Evolutionary conservation across 768 basidiomycete species (phyloP), one percentile per base, ranked within the genome.

Genomic region (Zangia roseola): DNA sequence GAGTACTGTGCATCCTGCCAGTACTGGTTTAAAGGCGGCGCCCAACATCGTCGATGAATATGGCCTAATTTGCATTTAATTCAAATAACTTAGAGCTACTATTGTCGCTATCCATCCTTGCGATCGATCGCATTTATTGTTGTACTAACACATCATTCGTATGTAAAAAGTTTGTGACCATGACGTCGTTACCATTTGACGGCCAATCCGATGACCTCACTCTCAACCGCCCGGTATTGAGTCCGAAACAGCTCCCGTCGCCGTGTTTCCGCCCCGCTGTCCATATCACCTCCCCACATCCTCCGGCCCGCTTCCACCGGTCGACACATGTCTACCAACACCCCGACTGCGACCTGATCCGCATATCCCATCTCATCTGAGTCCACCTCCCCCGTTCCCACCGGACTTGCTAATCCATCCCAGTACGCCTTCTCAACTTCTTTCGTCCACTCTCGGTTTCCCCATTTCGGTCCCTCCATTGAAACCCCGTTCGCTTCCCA

Each of bases 371-470:
- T 4, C 40, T 50, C 56, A 30, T 36, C 43, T 43, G 41, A 52
- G 40, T 38, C 38, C 36, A 49, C 47, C 19, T 47, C 52, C 10
- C 74, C 75, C n/a, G 76, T 73, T 21, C 70, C 65, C 16, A 76
- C 77, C 25, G 79, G 77, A 4, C 76, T 77, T 3, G 72, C 72
- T 39, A 74, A 54, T 45, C 64, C 69, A 48, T 70, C 66, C 94
- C 94, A 95, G 64, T 97, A 97, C 39, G 82, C 77, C 49, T 74
- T 78, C 67, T 97, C 94, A 28, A 94, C 91, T 55, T 73, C 78
- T 58, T 76, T 75, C 30, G 85, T 86, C 91, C 91, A 93, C 54
- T 83, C 88, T 60, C 80, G 86, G 57, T 86, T 84, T 3, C 85
- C 88, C 91, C 91, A 93, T 59, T 81, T 82, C 47, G 82, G 79